A percentile compares a stretch with the other conserved stretches of the same genome.
These are phyloP conservation scores for Entamoeba dispar DNA, from an alignment of 208 protist species.

Conservation along the genomic window DNA sequence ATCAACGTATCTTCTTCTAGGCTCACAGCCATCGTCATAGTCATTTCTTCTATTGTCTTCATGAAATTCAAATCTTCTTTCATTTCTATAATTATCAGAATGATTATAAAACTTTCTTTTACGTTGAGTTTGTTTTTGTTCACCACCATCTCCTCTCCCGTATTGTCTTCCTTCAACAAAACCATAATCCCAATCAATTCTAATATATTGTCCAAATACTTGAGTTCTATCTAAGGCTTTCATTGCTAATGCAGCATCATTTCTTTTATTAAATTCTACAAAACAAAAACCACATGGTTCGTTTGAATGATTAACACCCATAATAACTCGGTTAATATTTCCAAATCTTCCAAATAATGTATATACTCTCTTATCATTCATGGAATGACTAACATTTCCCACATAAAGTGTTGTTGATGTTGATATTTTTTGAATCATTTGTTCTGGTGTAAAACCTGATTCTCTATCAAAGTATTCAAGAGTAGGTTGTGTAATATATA, in stretches of 20 bases:
- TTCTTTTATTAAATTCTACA: constrained; percentile 69
- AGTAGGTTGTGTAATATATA: not conserved
- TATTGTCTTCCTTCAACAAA: constrained; percentile 58
- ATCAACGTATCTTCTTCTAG: not conserved
- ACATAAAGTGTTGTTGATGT: constrained; percentile 65
- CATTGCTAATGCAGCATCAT: constrained; percentile 62
- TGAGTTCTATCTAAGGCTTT: constrained; percentile 48
- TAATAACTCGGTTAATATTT: constrained; percentile 74
- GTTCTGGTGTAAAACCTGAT: not conserved
- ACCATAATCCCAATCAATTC: constrained; percentile 45
- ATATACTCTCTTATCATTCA: constrained; percentile 77
- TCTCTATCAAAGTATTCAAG: not conserved
- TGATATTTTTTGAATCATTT: constrained; percentile 9
- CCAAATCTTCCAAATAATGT: constrained; percentile 69
- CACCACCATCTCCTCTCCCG: constrained; percentile 50
- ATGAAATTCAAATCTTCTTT: not conserved
- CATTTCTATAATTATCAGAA: not conserved
- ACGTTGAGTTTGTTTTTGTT: constrained; percentile 25
- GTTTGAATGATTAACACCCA: constrained; percentile 72
- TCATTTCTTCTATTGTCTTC: not conserved
- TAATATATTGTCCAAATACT: constrained; percentile 49
- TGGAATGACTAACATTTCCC: constrained; percentile 87
- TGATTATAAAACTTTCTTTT: not conserved
- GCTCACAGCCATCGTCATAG: not conserved
- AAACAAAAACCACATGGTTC: constrained; percentile 93